Evolutionary conservation across 2,329 filamentous ascomycete species (phyloP).

Genomic region (Pseudonectria buxi): DNA sequence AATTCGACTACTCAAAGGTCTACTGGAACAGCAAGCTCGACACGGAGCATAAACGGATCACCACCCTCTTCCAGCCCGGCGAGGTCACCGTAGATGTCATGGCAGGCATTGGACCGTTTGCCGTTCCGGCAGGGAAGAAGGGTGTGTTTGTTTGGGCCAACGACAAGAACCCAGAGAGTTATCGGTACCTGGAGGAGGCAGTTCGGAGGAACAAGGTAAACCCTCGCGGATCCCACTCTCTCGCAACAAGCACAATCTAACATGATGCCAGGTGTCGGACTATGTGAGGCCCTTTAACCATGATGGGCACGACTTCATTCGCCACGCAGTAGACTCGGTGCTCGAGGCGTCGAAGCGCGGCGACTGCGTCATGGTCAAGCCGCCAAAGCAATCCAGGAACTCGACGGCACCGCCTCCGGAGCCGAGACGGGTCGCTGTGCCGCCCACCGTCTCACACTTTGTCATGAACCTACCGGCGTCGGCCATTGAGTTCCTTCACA

Average conservation of each 20-base stretch:
- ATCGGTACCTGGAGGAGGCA: constrained; percentile 62
- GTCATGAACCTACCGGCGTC: constrained; percentile 96
- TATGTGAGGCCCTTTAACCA: constrained; percentile 76
- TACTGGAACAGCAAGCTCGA: constrained; percentile 97
- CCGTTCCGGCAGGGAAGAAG: constrained; percentile 83
- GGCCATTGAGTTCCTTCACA: constrained; percentile 73
- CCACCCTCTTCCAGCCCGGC: constrained; percentile 69
- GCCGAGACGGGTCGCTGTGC: constrained; percentile 46
- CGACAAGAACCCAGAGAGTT: constrained; percentile 90
- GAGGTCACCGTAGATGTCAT: constrained; percentile 94
- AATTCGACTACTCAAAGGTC: constrained; percentile 90
- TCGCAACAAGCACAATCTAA: constrained; percentile 3
- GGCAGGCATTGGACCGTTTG: constrained; percentile 95
- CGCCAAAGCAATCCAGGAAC: constrained; percentile 32
- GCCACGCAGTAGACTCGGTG: constrained; percentile 55
- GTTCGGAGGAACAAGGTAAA: constrained; percentile 72
- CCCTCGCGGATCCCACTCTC: not conserved
- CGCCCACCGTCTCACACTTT: constrained; percentile 79
- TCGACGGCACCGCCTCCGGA: constrained; percentile 30
- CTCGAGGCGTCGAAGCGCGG: constrained; percentile 43
- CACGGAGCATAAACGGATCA: constrained; percentile 77
- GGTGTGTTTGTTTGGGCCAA: constrained; percentile 93
- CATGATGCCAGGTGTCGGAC: constrained; percentile 42
- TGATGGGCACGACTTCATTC: constrained; percentile 79
- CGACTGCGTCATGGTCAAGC: constrained; percentile 48